Conservation (phyloP, 345 rosid genomes). For the Punica granatum region DNA sequence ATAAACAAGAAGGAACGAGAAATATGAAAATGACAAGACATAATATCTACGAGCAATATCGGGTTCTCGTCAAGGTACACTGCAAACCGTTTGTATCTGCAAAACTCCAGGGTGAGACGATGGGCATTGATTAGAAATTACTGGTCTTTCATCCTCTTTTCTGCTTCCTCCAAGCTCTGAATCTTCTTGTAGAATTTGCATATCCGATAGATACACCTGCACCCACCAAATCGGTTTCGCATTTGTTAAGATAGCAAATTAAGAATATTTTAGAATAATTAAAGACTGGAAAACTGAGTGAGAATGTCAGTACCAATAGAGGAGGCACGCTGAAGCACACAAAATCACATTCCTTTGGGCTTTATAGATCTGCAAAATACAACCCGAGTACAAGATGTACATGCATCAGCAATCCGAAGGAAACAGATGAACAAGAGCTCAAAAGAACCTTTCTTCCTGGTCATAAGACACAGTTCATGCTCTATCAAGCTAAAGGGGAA, state of each 20-base stretch:
- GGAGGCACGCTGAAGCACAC: constrained; percentile 61
- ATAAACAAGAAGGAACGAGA: too few relatives aligned
- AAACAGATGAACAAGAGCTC: too few relatives aligned
- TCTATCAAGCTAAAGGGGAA: too few relatives aligned
- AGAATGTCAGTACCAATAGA: constrained; percentile 50
- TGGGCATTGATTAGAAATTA: neutral
- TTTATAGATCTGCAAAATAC: constrained; percentile 53
- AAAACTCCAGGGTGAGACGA: neutral
- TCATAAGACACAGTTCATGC: too few relatives aligned
- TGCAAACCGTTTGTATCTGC: neutral
- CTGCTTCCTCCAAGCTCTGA: constrained; percentile 2
- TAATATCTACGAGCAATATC: neutral
- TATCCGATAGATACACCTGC: neutral
- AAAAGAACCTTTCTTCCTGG: too few relatives aligned
- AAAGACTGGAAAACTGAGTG: neutral
- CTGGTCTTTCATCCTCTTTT: constrained; percentile 1
- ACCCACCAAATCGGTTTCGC: neutral
- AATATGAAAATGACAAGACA: too few relatives aligned
- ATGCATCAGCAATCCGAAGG: neutral
- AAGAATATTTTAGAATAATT: neutral
- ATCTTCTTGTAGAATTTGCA: constrained; percentile 4
- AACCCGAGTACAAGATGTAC: neutral
- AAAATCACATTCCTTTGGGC: constrained; percentile 69
- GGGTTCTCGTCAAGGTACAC: neutral
- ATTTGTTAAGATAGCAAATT: neutral